Evolutionary conservation across 164 flowering plant species (phyloP).

Genomic region (Piper longum): DNA sequence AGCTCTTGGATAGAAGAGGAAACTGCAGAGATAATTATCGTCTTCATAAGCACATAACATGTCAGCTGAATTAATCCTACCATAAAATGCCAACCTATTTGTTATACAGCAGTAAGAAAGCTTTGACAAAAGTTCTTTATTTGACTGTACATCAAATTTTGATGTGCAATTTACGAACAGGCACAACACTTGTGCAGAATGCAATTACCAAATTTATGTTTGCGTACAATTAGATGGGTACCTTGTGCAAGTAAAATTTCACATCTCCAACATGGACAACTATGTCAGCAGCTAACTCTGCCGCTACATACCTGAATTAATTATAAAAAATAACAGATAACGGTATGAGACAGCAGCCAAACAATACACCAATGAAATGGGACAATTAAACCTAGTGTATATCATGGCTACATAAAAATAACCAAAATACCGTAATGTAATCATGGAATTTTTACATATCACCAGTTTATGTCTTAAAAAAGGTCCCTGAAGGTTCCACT

Average conservation of each 20-base stretch:
- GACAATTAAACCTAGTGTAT: too few species aligned
- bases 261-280: conserved; percentile 52
- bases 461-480: too few species aligned
- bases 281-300: conserved; percentile 71
- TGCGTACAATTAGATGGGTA: conserved; percentile 10
- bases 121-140: background rate
- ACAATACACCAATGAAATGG: background rate
- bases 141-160: background rate
- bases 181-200: background rate
- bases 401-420: too few species aligned
- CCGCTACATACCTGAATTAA: conserved; percentile 63
- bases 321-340: background rate
- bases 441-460: too few species aligned
- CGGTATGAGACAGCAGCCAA: background rate
- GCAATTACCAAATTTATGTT: background rate
- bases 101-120: background rate
- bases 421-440: too few species aligned
- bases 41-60: background rate
- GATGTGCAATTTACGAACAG: too few species aligned
- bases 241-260: conserved; percentile 90
- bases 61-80: background rate
- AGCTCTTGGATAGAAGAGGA: conserved; percentile 83
- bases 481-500: too few species aligned
- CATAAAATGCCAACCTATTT: too few species aligned
- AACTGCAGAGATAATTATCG: conserved; percentile 27